phyloP scores from a whole-genome alignment of 1,139 yeast species.

The Yamadazyma diddensiae region DNA sequence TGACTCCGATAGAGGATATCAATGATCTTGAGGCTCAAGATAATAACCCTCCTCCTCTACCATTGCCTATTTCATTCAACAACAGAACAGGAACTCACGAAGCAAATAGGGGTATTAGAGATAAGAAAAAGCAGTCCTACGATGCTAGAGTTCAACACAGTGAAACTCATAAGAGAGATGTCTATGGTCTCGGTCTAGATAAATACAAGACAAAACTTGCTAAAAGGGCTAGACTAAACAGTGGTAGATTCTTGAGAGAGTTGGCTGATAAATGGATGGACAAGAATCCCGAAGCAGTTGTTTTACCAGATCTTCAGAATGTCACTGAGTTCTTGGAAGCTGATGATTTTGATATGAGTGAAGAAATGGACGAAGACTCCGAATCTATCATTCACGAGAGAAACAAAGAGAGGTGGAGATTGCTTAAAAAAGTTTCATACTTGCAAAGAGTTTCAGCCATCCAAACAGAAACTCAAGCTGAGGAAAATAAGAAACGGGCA shows the following conservation, averaged over 20 bases:
- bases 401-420: slow-evolving; percentile 61
- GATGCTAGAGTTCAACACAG: slow-evolving; percentile 79
- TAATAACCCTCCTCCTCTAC: slow-evolving; percentile 30
- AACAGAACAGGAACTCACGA: slow-evolving; percentile 74
- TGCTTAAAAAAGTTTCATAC: slow-evolving; percentile 67
- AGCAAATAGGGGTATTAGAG: slow-evolving; percentile 82
- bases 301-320: slow-evolving; percentile 58
- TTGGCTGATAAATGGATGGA: slow-evolving; percentile 51
- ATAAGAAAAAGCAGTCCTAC: slow-evolving; percentile 72
- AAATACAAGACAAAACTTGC: slow-evolving; percentile 48
- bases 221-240: slow-evolving; percentile 48
- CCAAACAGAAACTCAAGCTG: slow-evolving; percentile 30
- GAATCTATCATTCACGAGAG: slow-evolving; percentile 42
- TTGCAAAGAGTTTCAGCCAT: slow-evolving; percentile 59
- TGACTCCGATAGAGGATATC: slow-evolving; percentile 25
- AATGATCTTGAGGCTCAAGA: slow-evolving; percentile 28
- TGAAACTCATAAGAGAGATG: slow-evolving; percentile 63
- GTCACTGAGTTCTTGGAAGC: slow-evolving; percentile 53
- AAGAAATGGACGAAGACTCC: slow-evolving; percentile 38
- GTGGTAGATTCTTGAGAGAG: slow-evolving; percentile 50
- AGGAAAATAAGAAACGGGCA: slow-evolving; percentile 30
- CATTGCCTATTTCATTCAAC: slow-evolving; percentile 69
- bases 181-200: slow-evolving; percentile 73
- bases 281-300: slow-evolving; percentile 33
- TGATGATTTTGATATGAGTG: slow-evolving; percentile 36